These are phyloP conservation scores for Ilyonectria sp. DNA, from an alignment of 2,329 filamentous ascomycete species.

Conservation along the genomic window DNA sequence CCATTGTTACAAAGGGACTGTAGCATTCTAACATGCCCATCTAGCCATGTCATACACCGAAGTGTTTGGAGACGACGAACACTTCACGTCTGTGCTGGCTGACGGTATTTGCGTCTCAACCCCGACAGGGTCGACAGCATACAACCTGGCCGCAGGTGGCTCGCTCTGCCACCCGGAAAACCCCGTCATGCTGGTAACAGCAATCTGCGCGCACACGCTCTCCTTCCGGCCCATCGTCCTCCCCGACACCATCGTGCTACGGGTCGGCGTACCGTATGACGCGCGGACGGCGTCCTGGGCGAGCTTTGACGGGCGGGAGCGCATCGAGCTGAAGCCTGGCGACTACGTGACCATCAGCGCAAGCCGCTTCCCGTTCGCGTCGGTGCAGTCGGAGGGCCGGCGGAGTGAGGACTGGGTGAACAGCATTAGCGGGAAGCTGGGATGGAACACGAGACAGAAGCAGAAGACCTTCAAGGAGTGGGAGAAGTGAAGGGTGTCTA, in stretches of 20 bases:
- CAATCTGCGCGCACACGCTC: constrained; percentile 94
- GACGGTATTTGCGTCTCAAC: constrained; percentile 96
- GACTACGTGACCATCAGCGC: constrained; percentile 91
- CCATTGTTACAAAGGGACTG: constrained; percentile 19
- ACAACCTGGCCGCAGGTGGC: constrained; percentile 95
- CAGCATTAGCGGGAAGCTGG: constrained; percentile 83
- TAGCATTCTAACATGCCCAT: constrained; percentile 8
- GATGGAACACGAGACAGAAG: constrained; percentile 86
- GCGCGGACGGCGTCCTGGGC: constrained; percentile 93
- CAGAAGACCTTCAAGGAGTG: constrained; percentile 75
- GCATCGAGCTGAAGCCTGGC: constrained; percentile 82
- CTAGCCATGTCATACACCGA: constrained; percentile 92
- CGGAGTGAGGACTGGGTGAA: constrained; percentile 86
- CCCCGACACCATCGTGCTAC: constrained; percentile 94
- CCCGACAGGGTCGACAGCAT: constrained; percentile 94
- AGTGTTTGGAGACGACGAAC: constrained; percentile 94
- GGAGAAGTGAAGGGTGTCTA: constrained; percentile 51
- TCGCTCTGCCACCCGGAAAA: constrained; percentile 97
- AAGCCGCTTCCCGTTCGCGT: constrained; percentile 84
- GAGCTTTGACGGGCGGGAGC: constrained; percentile 96
- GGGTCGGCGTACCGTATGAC: constrained; percentile 95
- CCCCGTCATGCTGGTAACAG: constrained; percentile 93
- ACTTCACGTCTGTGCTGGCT: constrained; percentile 93
- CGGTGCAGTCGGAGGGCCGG: constrained; percentile 78
- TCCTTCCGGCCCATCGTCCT: constrained; percentile 97